Base-by-base conservation (phyloP, 2,329 filamentous ascomycete genomes). In the Colletotrichum kahawae region DNA sequence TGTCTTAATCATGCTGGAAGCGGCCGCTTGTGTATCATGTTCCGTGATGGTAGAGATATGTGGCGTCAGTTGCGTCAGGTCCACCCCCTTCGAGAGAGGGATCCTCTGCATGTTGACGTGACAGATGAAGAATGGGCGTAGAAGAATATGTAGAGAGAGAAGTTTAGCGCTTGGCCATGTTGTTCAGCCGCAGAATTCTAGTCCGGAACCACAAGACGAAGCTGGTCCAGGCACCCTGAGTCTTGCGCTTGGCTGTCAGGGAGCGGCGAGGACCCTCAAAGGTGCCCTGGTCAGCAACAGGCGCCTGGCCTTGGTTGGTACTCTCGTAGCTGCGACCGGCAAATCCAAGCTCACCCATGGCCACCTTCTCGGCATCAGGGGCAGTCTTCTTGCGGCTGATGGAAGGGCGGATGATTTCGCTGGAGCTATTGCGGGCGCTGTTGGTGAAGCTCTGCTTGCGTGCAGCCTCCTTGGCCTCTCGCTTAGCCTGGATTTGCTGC, bases 151-250 rank as follows among this genome's bases (percentile, higher is more conserved):
- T 29, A 24, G 27, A 34, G 51, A 34, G 51, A 33, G 38, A 31
- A n/a, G 27, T 51, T 73, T 78, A 78, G 34, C 77, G 77, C 67
- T 81, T 81, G 67, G 82, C 72, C 72, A 75, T 75, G 63, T 75
- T 75, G 43, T 71, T 66, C 74, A 88, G 81, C 8, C 86, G 84
- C 62, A 90, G 82, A 36, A 90, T 82, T 74, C 88, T 86, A n/a
- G 91, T 93, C 75, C 91, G 86, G 31, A 93, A 81, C 92, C 92
- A 93, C 70, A 93, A 85, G 66, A 93, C 86, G 78, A 93, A 92
- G 27, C 87, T 88, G 9, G 89, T 92, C 91, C 91, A 93, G 51
- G 90, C 88, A 76, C 89, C 87, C 76, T 90, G 90, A 2, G 91
- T 93, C 84, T 89, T 91, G 78, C 86, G 88, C 84, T 92, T 93